These are phyloP conservation scores for Trichosporon coremiiforme DNA, from an alignment of 1,284 basidiomycete species.

Conservation along the genomic window DNA sequence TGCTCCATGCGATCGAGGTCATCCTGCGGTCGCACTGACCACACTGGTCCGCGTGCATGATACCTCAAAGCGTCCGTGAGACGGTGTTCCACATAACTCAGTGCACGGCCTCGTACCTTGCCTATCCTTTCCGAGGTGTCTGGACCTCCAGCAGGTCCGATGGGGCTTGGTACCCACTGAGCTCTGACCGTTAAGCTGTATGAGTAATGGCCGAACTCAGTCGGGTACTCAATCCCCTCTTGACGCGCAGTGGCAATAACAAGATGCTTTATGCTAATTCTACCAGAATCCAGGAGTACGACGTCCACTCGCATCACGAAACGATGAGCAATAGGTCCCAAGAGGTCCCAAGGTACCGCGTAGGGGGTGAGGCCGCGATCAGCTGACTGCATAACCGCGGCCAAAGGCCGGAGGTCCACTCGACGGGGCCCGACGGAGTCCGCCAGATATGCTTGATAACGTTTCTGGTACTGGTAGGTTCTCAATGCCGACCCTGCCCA, in stretches of 20 bases:
- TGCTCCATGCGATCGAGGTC: neutral
- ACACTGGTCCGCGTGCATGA: neutral
- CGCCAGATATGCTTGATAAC: slow-evolving; percentile 11
- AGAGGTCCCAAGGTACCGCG: neutral
- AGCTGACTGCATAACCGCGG: neutral
- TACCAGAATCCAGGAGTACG: neutral
- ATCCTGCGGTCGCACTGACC: neutral
- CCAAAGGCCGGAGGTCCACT: neutral
- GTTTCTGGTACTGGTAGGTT: slow-evolving; percentile 3
- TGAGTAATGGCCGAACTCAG: neutral
- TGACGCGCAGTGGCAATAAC: neutral
- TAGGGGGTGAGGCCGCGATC: neutral
- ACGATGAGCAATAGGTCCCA: neutral
- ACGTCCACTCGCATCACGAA: neutral
- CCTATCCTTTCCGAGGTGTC: neutral
- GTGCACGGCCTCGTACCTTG: neutral
- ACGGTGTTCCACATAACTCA: neutral
- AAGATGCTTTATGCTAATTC: neutral
- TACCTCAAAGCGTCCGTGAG: neutral
- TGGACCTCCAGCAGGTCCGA: neutral
- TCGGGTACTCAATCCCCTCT: neutral
- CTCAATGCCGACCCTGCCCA: neutral
- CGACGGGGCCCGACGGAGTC: neutral
- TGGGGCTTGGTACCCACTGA: no score
- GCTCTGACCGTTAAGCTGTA: neutral